phyloP scores from a whole-genome alignment of 306 rosid species.

The Lupinus albus region DNA sequence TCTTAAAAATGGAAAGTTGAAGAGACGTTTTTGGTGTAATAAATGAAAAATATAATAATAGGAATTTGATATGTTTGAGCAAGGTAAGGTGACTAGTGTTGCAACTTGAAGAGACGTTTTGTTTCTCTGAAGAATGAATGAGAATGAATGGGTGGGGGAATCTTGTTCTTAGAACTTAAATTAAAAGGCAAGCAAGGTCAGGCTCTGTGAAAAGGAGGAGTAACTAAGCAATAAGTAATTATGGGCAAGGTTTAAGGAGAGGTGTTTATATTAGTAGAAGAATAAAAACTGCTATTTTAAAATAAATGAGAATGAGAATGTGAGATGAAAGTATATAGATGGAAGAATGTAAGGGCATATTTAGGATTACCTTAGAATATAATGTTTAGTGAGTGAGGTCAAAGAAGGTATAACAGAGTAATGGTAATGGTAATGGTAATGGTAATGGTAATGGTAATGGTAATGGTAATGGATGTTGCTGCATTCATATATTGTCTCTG shows the following conservation, averaged over 20 bases:
- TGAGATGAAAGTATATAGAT: background rate
- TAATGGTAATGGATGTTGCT: no score
- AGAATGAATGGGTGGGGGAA: background rate
- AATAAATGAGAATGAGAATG: background rate
- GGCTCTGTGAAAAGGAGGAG: no score
- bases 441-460: no score
- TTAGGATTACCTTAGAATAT: background rate
- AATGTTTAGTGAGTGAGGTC: background rate
- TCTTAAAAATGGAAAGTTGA: slow-evolving; percentile 41
- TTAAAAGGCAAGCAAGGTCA: no score
- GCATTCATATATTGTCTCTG: no score
- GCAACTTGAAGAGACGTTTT: slow-evolving; percentile 42
- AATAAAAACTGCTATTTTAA: background rate
- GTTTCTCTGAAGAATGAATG: no score
- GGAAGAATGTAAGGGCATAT: background rate
- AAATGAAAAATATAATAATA: no score
- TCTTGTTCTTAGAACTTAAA: no score
- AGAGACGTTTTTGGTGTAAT: slow-evolving; percentile 44
- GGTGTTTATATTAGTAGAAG: background rate
- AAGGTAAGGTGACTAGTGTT: no score
- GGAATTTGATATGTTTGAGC: no score
- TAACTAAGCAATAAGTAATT: background rate
- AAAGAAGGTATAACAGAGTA: no score
- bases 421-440: background rate
- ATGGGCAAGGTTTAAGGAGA: background rate